These are phyloP conservation scores for Arthrinium puccinioides DNA, from an alignment of 2,329 filamentous ascomycete species.

Conservation along the genomic window DNA sequence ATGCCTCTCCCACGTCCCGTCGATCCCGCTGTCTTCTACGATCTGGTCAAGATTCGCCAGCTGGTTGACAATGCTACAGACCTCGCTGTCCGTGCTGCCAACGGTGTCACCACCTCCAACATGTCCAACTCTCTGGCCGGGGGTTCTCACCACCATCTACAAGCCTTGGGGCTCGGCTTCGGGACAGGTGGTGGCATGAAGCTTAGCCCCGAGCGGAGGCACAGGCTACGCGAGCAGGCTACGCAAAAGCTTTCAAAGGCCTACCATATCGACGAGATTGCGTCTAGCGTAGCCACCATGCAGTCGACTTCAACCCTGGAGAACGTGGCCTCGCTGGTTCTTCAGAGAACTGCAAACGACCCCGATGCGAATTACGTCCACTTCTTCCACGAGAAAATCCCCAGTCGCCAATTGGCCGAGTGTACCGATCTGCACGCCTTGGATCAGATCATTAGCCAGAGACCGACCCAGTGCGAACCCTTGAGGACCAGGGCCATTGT, in stretches of 20 bases:
- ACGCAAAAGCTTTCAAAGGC: slow-evolving; percentile 70
- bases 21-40: slow-evolving; percentile 75
- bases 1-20: slow-evolving; percentile 69
- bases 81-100: slow-evolving; percentile 69
- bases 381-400: slow-evolving; percentile 88
- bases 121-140: slow-evolving; percentile 44
- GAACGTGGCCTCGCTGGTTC: slow-evolving; percentile 65
- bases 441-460: slow-evolving; percentile 57
- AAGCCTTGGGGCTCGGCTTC: slow-evolving; percentile 44
- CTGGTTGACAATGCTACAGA: slow-evolving; percentile 75
- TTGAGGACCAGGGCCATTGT: slow-evolving; percentile 69
- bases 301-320: slow-evolving; percentile 71
- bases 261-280: slow-evolving; percentile 76
- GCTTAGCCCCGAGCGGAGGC: slow-evolving; percentile 68
- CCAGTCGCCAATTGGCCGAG: slow-evolving; percentile 64
- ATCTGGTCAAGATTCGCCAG: slow-evolving; percentile 73
- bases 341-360: slow-evolving; percentile 62
- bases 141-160: slow-evolving; percentile 30
- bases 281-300: slow-evolving; percentile 77
- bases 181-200: slow-evolving; percentile 54
- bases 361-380: slow-evolving; percentile 80
- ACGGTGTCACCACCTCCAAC: slow-evolving; percentile 57
- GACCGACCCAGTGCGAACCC: slow-evolving; percentile 57
- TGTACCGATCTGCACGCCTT: slow-evolving; percentile 62
- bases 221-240: slow-evolving; percentile 74